Evolutionary conservation across 768 basidiomycete species (phyloP), one percentile per base, ranked within the genome.

Genomic region (Lyophyllum decastes): DNA sequence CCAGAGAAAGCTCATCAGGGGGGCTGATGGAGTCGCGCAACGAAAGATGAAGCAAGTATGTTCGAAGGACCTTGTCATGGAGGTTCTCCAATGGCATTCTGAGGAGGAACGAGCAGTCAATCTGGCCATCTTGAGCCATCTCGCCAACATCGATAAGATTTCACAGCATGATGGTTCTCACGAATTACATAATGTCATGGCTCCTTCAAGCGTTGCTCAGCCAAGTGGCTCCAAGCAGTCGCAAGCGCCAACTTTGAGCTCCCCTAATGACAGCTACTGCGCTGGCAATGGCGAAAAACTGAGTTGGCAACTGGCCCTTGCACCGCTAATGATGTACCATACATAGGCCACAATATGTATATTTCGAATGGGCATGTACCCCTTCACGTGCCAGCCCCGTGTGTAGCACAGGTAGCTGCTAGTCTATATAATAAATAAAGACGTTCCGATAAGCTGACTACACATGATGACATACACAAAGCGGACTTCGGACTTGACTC

Each of bases 41-140:
- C 11, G 54, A 34, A 19, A 27, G 34, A 43, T 55, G 54, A 10
- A 55, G 38, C 17, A 55, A 7, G 22, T 55, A 55, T 3, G 47
- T 22, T 35, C 38, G 7, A 26, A 55, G 54, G 24, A 49, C 47
- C 38, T 46, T 49, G 34, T 48, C 38, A 26, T 55, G 35, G 35
- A 55, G 46, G 35, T 26, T 55, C 21, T 55, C 19, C n/a, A 17
- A 41, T 19, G 16, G 40, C 40, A 41, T 41, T 41, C 19, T 19
- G 40, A 19, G 40, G 17, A 41, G 40, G 40, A 41, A 19, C 10
- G 40, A 10, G 40, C 40, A 3, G 11, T 38, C 40, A 19, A 41
- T 3, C 40, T 3, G 2, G 40, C n/a, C 14, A 7, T 38, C 17
- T 41, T 17, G 10, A 41, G 10, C 30, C 40, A 19, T n/a, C 40